Evolutionary conservation across 1,284 basidiomycete species (phyloP).

Genomic region (Cutaneotrichosporon spelunceum): DNA sequence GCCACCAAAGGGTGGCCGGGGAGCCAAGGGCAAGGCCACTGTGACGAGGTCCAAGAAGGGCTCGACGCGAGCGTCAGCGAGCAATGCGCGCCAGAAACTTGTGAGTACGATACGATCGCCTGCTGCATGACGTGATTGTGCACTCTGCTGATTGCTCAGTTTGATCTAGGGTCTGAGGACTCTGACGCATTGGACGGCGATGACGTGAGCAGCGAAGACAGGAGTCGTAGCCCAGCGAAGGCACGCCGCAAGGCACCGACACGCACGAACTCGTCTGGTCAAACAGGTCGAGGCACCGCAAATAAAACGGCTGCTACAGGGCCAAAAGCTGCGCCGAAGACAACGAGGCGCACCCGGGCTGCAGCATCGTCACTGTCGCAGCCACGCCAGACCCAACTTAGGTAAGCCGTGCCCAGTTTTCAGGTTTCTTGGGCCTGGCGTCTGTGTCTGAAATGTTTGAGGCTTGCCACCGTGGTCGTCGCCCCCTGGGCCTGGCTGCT

Average conservation of each 20-base stretch:
- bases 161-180: conserved; percentile 12
- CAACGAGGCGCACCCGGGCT: conserved; percentile 4
- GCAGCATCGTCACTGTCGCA: background rate
- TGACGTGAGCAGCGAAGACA: background rate
- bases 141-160: conserved; percentile 8
- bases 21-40: conserved; percentile 3
- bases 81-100: conserved; percentile 8
- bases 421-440: background rate
- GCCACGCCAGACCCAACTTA: conserved; percentile 13
- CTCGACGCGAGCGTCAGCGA: background rate
- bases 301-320: background rate
- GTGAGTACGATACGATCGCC: background rate
- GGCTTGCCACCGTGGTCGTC: no score
- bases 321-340: background rate
- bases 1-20: background rate
- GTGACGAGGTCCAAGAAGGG: background rate
- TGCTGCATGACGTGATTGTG: background rate
- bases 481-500: background rate
- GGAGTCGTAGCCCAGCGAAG: conserved; percentile 4
- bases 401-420: conserved; percentile 5
- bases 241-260: conserved; percentile 11
- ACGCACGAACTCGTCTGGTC: background rate
- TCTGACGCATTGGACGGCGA: conserved; percentile 6
- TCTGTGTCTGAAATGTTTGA: background rate
- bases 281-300: conserved; percentile 3